Evolutionary conservation across 352 stramenopile species (phyloP).

Genomic region (Blastocystis sp.): DNA sequence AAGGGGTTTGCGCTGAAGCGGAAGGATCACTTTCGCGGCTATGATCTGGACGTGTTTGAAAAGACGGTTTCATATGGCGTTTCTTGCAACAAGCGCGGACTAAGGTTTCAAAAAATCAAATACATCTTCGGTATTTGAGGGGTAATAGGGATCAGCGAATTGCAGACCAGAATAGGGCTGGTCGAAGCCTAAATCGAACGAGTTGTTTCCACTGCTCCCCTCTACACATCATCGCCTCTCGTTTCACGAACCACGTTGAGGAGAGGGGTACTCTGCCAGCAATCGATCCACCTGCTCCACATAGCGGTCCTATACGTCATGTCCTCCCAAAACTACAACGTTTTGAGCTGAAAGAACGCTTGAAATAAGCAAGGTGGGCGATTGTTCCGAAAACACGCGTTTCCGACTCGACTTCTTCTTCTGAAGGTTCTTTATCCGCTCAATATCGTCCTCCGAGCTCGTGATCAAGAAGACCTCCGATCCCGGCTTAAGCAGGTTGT

Average conservation of each 20-base stretch:
- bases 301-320: slow-evolving; percentile 54
- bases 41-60: slow-evolving; percentile 68
- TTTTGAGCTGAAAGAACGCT: slow-evolving; percentile 47
- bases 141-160: neutral
- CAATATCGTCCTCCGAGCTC: slow-evolving; percentile 41
- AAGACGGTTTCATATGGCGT: slow-evolving; percentile 19
- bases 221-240: neutral
- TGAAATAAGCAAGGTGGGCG: slow-evolving; percentile 26
- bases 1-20: slow-evolving; percentile 25
- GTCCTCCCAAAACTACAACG: neutral
- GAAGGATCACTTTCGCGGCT: slow-evolving; percentile 40
- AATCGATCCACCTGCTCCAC: slow-evolving; percentile 57
- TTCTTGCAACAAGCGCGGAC: slow-evolving; percentile 7
- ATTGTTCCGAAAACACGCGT: neutral
- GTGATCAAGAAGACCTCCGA: slow-evolving; percentile 36
- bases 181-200: neutral
- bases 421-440: neutral
- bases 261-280: slow-evolving; percentile 15
- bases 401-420: slow-evolving; percentile 9
- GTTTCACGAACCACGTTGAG: neutral
- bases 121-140: slow-evolving; percentile 26
- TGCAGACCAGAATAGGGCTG: neutral
- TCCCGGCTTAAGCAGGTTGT: neutral
- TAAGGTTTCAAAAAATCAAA: slow-evolving; percentile 63
- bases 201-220: neutral